These are phyloP conservation scores for Colletotrichum camelliae DNA, from an alignment of 2,329 filamentous ascomycete species.

Conservation along the genomic window DNA sequence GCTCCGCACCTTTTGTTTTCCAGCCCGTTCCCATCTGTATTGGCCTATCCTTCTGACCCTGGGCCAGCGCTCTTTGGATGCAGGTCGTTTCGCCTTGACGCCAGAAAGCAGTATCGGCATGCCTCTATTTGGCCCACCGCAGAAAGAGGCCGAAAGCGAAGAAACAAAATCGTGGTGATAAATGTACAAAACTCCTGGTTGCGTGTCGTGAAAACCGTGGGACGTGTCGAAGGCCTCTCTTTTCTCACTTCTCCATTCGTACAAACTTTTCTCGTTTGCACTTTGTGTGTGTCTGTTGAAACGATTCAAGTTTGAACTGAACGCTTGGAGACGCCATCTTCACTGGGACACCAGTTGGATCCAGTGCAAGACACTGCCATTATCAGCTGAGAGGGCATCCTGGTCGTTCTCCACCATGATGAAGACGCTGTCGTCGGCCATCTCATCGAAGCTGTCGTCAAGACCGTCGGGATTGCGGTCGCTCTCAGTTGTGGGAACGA, in stretches of 20 bases:
- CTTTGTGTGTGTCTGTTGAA: background rate
- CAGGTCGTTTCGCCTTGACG: background rate
- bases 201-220: background rate
- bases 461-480: background rate
- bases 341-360: background rate
- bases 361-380: background rate
- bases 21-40: background rate
- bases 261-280: background rate
- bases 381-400: background rate
- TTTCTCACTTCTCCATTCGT: background rate
- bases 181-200: slow-evolving; percentile 9
- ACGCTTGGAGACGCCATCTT: background rate
- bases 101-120: background rate
- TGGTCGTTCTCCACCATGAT: background rate
- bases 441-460: background rate
- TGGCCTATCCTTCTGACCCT: background rate
- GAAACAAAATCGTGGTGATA: background rate
- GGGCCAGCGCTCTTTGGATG: background rate
- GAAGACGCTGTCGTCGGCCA: background rate
- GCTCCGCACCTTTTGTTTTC: background rate
- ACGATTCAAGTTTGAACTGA: background rate
- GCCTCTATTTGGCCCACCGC: background rate
- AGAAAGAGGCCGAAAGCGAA: background rate
- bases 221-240: background rate
- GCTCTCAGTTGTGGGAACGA: background rate